phyloP scores from a whole-genome alignment of 805 yeast species.

The Wickerhamiella spandovensis region DNA sequence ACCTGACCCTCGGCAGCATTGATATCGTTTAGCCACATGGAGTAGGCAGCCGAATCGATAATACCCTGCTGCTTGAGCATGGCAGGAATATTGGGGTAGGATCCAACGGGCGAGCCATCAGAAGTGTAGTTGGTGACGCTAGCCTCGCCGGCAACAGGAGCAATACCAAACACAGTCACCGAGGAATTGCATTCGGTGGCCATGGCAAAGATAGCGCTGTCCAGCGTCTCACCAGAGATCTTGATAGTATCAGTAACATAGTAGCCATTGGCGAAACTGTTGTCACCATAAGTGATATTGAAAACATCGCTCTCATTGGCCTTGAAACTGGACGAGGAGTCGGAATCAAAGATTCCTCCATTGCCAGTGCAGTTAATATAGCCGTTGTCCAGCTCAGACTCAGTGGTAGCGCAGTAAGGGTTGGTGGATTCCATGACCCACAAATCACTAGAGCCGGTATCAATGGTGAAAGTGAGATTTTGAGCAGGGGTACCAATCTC shows the following conservation, averaged over 20 bases:
- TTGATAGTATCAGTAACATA: conserved; percentile 46
- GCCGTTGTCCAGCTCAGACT: background rate
- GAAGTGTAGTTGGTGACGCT: conserved; percentile 5
- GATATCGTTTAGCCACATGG: conserved; percentile 29
- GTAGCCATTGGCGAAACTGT: conserved; percentile 32
- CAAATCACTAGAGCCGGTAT: conserved; percentile 67
- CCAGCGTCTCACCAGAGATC: conserved; percentile 34
- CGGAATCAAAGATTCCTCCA: conserved; percentile 11
- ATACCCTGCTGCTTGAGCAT: conserved; percentile 26
- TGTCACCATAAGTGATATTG: conserved; percentile 31
- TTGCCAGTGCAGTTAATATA: background rate
- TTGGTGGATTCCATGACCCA: conserved; percentile 45
- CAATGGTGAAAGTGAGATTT: conserved; percentile 40
- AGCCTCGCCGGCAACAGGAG: conserved; percentile 21
- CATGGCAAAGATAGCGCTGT: conserved; percentile 49
- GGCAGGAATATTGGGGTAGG: conserved; percentile 22
- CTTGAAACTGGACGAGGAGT: conserved; percentile 15
- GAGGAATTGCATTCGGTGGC: conserved; percentile 51
- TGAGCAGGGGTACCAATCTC: conserved; percentile 46
- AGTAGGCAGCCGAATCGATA: conserved; percentile 31
- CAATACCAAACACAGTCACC: conserved; percentile 27
- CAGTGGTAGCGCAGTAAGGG: conserved; percentile 27
- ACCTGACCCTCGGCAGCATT: conserved; percentile 24
- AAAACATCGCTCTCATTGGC: conserved; percentile 11
- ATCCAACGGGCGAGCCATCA: conserved; percentile 7